A percentile compares a stretch with the other conserved stretches of the same genome.
Conservation (phyloP, 75 land plant genomes). For the Pinus tabuliformis region DNA sequence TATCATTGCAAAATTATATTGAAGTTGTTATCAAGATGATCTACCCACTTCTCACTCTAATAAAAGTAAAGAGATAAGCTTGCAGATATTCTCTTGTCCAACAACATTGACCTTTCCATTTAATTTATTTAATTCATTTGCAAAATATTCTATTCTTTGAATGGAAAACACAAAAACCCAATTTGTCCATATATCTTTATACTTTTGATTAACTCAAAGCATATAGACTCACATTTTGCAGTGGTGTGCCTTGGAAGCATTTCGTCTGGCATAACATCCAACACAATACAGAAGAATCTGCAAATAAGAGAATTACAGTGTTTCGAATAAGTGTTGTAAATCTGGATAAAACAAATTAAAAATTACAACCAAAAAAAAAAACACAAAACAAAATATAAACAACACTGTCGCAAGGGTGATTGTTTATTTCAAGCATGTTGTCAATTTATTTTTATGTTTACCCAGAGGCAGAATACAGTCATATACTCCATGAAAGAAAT, state of each 20-base stretch:
- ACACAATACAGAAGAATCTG: constrained; percentile 54
- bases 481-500: neutral
- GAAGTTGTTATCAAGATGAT: neutral
- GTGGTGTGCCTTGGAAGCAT: constrained; percentile 33
- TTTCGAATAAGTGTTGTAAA: neutral
- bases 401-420: neutral
- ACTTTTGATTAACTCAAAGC: neutral
- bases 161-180: neutral
- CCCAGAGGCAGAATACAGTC: neutral
- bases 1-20: neutral
- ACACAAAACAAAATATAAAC: neutral
- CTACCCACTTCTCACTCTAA: neutral
- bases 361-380: neutral
- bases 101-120: neutral
- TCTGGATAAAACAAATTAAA: neutral
- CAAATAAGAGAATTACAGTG: neutral
- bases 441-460: neutral
- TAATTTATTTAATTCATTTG: neutral
- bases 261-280: constrained; percentile 73
- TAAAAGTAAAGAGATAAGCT: neutral
- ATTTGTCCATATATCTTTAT: neutral
- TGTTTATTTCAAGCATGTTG: neutral
- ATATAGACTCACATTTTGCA: constrained; percentile 24
- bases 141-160: constrained; percentile 1
- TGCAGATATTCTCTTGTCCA: neutral